These are phyloP conservation scores for Asterionellopsis glacialis DNA, from an alignment of 108 stramenopile species.

Conservation along the genomic window DNA sequence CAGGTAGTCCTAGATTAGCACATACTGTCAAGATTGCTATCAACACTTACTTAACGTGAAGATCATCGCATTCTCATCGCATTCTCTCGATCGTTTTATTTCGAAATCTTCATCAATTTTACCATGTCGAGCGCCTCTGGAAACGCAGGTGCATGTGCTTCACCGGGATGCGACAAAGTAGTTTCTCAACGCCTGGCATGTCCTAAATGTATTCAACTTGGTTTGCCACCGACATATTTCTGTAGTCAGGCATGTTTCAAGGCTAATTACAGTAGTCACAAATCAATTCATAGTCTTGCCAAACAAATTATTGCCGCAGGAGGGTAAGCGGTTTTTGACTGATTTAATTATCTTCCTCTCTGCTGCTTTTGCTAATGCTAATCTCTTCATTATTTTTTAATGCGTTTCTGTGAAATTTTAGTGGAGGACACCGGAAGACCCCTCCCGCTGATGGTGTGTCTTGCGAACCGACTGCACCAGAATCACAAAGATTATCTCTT, in stretches of 20 bases:
- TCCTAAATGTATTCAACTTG: slow-evolving; percentile 85
- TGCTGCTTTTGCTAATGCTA: no score
- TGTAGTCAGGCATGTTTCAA: slow-evolving; percentile 88
- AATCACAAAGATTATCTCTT: slow-evolving; percentile 39
- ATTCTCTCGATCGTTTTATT: no score
- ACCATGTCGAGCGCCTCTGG: no score
- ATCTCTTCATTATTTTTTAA: no score
- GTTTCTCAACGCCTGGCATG: slow-evolving; percentile 71
- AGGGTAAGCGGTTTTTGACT: slow-evolving; percentile 1
- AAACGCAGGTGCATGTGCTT: slow-evolving; percentile 45
- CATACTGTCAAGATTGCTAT: no score
- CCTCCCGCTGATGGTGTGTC: slow-evolving; percentile 53
- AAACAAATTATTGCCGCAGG: slow-evolving; percentile 63
- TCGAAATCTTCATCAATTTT: no score
- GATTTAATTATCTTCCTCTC: not conserved
- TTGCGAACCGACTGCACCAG: slow-evolving; percentile 49
- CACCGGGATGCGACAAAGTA: slow-evolving; percentile 62
- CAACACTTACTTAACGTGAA: no score
- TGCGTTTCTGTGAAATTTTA: not conserved
- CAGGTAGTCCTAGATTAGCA: no score
- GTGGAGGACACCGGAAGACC: slow-evolving; percentile 42
- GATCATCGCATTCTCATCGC: no score
- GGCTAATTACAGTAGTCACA: slow-evolving; percentile 73
- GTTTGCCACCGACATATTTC: slow-evolving; percentile 71
- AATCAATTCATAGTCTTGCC: slow-evolving; percentile 65